Conservation (phyloP, 139 green algal genomes). For the Micractinium conductrix region DNA sequence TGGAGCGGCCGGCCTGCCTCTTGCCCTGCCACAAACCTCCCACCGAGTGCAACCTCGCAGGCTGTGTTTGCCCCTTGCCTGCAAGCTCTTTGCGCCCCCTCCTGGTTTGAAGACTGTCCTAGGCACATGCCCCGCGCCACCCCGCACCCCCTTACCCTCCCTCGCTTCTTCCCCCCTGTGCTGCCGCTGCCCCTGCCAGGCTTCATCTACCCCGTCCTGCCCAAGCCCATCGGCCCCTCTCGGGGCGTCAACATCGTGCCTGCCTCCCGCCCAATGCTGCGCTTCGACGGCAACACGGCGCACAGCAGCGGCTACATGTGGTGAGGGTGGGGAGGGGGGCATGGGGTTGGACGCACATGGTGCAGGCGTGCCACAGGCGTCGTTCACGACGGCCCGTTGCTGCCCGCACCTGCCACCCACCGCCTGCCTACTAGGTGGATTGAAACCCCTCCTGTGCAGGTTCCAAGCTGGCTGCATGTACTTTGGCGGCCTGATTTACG, state of each 20-base stretch:
- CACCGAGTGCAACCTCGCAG: no score
- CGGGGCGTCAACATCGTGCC: conserved; percentile 5
- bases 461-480: conserved; percentile 61
- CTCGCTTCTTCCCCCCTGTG: neutral
- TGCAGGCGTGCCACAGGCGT: no score
- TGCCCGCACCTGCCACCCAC: no score
- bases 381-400: neutral
- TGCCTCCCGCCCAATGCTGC: conserved; percentile 47
- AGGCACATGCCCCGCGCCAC: neutral
- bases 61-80: no score
- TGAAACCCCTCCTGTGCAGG: conserved; percentile 9
- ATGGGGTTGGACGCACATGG: neutral
- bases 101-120: no score
- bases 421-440: no score
- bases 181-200: conserved; percentile 22
- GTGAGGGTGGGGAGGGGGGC: neutral
- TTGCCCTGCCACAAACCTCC: no score
- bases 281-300: conserved; percentile 61
- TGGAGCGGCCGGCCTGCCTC: neutral
- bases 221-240: conserved; percentile 42
- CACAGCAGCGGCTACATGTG: conserved; percentile 51
- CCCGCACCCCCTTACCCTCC: neutral
- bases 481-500: conserved; percentile 57
- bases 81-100: no score
- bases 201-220: conserved; percentile 61